Conservation (phyloP, 2,329 filamentous ascomycete species). For the Botrytis porri region DNA sequence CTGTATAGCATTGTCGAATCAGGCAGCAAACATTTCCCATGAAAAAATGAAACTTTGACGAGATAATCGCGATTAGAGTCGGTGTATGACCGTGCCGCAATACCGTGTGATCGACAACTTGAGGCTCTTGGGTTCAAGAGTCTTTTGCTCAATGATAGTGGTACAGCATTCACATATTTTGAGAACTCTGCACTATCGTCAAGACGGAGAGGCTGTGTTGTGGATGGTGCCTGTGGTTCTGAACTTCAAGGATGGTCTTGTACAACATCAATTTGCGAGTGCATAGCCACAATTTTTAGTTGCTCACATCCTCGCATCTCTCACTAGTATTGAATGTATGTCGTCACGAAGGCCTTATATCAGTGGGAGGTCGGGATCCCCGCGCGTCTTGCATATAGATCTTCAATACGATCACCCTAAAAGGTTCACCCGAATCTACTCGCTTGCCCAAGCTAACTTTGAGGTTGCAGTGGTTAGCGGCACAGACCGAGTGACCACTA, state of each 20-base stretch:
- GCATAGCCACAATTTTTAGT: background rate
- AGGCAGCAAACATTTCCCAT: background rate
- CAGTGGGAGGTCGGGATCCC: background rate
- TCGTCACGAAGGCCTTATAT: background rate
- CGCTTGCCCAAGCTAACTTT: background rate
- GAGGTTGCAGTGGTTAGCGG: background rate
- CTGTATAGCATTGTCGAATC: background rate
- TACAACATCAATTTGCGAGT: background rate
- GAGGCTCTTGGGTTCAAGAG: background rate
- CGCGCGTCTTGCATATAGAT: background rate
- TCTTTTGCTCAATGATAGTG: background rate
- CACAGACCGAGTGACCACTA: background rate
- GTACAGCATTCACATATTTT: background rate
- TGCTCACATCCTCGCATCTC: background rate
- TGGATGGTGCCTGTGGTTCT: background rate
- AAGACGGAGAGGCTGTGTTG: background rate
- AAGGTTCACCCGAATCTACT: background rate
- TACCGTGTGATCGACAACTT: background rate
- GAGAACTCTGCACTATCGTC: background rate
- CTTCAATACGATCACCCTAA: background rate
- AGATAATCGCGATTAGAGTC: background rate
- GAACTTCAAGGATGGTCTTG: background rate
- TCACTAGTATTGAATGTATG: background rate
- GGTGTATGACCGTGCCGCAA: background rate
- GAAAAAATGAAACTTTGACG: background rate